These are phyloP conservation scores for Moelleriella libera DNA, from an alignment of 2,329 filamentous ascomycete species.

Conservation along the genomic window DNA sequence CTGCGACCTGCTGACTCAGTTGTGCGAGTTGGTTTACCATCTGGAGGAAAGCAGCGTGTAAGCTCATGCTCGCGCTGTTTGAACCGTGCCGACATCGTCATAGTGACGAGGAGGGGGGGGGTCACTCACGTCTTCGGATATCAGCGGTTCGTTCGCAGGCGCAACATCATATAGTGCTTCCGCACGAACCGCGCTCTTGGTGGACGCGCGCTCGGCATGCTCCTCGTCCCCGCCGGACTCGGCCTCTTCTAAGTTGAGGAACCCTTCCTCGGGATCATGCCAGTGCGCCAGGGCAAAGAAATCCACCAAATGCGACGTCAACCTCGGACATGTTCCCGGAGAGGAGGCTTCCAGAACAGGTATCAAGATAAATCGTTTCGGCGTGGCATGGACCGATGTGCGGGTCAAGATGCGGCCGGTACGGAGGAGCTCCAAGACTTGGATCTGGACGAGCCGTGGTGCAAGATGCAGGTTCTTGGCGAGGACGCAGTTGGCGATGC, in stretches of 20 bases:
- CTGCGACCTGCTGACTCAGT: slow-evolving; percentile 41
- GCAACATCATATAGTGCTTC: background rate
- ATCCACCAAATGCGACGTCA: slow-evolving; percentile 56
- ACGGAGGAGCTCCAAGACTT: slow-evolving; percentile 64
- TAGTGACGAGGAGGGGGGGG: background rate
- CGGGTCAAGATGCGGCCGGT: slow-evolving; percentile 65
- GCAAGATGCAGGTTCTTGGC: slow-evolving; percentile 67
- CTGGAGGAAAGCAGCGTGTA: slow-evolving; percentile 9
- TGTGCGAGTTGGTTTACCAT: slow-evolving; percentile 46
- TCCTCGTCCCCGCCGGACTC: slow-evolving; percentile 12
- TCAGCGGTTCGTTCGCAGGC: slow-evolving; percentile 10
- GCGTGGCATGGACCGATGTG: slow-evolving; percentile 58
- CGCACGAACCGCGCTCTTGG: slow-evolving; percentile 26
- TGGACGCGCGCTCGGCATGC: slow-evolving; percentile 17
- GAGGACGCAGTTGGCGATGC: slow-evolving; percentile 69
- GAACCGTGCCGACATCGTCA: slow-evolving; percentile 4
- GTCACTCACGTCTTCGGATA: slow-evolving; percentile 27
- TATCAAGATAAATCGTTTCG: slow-evolving; percentile 67
- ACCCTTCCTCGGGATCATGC: slow-evolving; percentile 59
- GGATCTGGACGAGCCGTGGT: slow-evolving; percentile 66
- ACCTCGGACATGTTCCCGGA: slow-evolving; percentile 27
- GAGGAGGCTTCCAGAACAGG: slow-evolving; percentile 45
- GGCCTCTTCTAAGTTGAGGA: slow-evolving; percentile 57
- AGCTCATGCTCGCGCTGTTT: background rate
- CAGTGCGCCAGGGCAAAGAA: slow-evolving; percentile 80